A percentile compares a stretch with the other conserved stretches of the same genome.
phyloP scores from a whole-genome alignment of 768 basidiomycete genomes.

The Kwoniella botswanensis region DNA sequence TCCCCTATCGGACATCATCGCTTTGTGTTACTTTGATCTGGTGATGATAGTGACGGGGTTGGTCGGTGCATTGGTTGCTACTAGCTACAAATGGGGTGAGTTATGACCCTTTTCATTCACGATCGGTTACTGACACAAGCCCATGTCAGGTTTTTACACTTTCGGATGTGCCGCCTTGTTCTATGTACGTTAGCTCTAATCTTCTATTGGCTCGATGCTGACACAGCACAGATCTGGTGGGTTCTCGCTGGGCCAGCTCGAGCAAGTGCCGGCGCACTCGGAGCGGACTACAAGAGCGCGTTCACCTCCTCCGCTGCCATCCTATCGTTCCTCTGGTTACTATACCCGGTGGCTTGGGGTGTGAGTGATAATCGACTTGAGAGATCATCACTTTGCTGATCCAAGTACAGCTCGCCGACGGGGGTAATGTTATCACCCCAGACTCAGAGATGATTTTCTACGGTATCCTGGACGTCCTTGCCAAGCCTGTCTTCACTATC shows the following conservation, averaged over 20 bases:
- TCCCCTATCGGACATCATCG: conserved; percentile 63
- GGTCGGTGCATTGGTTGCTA: conserved; percentile 64
- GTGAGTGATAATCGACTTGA: conserved; percentile 59
- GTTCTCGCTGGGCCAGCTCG: conserved; percentile 51
- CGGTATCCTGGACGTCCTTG: conserved; percentile 62
- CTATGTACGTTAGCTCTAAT: conserved; percentile 45
- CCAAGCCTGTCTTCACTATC: conserved; percentile 58
- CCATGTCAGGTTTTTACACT: conserved; percentile 61
- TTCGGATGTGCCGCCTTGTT: conserved; percentile 63
- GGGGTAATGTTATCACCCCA: conserved; percentile 63
- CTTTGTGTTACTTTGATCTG: conserved; percentile 62
- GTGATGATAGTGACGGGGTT: conserved; percentile 63
- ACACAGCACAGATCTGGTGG: conserved; percentile 59
- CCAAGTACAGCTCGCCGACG: conserved; percentile 59
- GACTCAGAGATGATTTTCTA: conserved; percentile 66
- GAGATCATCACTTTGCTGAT: no score
- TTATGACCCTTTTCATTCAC: no score
- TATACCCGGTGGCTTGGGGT: conserved; percentile 68
- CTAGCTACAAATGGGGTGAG: conserved; percentile 62
- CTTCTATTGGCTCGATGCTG: background rate
- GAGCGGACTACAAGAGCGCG: conserved; percentile 45
- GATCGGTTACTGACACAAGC: no score
- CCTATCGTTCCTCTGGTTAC: conserved; percentile 65
- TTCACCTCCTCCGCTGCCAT: conserved; percentile 60
- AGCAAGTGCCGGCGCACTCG: conserved; percentile 51